Base-by-base conservation (phyloP, 768 basidiomycete genomes). In the Grammothele lineata region DNA sequence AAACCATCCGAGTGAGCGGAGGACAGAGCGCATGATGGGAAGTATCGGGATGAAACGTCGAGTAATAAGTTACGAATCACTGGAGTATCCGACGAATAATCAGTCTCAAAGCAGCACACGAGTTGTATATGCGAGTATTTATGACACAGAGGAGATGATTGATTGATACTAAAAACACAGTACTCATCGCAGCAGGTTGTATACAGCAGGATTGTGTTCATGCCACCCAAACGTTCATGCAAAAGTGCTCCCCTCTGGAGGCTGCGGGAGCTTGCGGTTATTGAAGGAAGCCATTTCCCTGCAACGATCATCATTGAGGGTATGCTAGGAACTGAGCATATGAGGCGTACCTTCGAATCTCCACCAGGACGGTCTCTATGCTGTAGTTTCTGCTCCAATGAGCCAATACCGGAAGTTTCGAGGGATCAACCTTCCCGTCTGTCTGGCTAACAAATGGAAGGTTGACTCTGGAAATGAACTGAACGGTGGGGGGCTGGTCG, bases 241-340 rank as follows among this genome's bases (percentile, higher is more conserved):
- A 68, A 89, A 90, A 37, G 61, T 77, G 51, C 76, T 82, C 53
- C 92, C 92, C 63, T 99, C 96, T 15, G 86, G 80, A 3, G 96
- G 96, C 68, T 99, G 96, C 26, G 92, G 89, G 30, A 94, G 76
- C 71, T 98, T 98, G 57, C 92, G 74, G 66, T 98, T 99, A 51
- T 78, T 78, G 61, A 87, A 83, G 39, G 87, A 80, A 2, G 85
- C 92, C 96, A 99, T 98, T 66, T 96, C 93, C 71, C 94, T 97
- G 56, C 9, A 12, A 33, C 4, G 24, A 17, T 1, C 18, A 26
- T 21, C 10, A 19, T 15, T 6, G 15, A 46, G 14, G 7, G 10
- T 3, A 17, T 11, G 18, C 3, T 12, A 17, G 7, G 21, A 33
- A 9, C 2, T 22, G 10, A 1, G 8, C 2, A 12, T n/a, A 21